These are phyloP conservation scores for Cryomyces minteri DNA, from an alignment of 495 filamentous ascomycete species.

Conservation along the genomic window DNA sequence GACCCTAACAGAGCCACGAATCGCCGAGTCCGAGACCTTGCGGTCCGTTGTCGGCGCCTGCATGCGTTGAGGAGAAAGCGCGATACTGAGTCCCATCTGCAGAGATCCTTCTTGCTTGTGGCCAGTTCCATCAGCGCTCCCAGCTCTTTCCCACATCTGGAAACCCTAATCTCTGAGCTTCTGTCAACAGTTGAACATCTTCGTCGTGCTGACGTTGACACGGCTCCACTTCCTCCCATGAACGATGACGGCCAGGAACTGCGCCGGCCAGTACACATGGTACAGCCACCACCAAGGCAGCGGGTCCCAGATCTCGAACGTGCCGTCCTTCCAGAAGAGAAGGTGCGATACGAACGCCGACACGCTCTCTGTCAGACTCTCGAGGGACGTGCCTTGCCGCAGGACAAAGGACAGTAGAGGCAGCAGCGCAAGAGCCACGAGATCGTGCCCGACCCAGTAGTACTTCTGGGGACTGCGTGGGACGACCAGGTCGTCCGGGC, in stretches of 20 bases:
- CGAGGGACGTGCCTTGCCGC: not conserved
- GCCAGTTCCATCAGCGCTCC: too few species aligned
- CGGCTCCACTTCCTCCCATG: slow-evolving; percentile 32
- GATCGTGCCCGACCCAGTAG: slow-evolving; percentile 42
- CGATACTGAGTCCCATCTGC: too few species aligned
- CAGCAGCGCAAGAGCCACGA: slow-evolving; percentile 29
- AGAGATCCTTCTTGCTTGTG: too few species aligned
- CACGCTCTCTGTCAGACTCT: slow-evolving; percentile 9
- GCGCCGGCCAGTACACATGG: slow-evolving; percentile 40
- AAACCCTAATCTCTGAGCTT: too few species aligned
- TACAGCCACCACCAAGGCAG: slow-evolving; percentile 37
- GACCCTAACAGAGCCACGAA: too few species aligned
- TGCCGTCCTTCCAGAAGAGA: slow-evolving; percentile 39
- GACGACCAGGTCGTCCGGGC: not conserved
- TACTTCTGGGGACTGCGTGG: slow-evolving; percentile 11
- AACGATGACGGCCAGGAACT: slow-evolving; percentile 23
- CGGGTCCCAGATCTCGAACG: slow-evolving; percentile 40
- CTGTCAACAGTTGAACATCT: slow-evolving; percentile 29
- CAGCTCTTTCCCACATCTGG: too few species aligned
- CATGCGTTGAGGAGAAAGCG: too few species aligned
- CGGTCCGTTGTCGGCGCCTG: too few species aligned
- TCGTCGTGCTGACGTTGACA: slow-evolving; percentile 39
- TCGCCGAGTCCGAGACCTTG: too few species aligned
- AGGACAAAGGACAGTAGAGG: slow-evolving; percentile 22
- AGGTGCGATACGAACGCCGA: slow-evolving; percentile 25